phyloP scores from a whole-genome alignment of 2,329 filamentous ascomycete genomes.

The Hypoxylon sp. region DNA sequence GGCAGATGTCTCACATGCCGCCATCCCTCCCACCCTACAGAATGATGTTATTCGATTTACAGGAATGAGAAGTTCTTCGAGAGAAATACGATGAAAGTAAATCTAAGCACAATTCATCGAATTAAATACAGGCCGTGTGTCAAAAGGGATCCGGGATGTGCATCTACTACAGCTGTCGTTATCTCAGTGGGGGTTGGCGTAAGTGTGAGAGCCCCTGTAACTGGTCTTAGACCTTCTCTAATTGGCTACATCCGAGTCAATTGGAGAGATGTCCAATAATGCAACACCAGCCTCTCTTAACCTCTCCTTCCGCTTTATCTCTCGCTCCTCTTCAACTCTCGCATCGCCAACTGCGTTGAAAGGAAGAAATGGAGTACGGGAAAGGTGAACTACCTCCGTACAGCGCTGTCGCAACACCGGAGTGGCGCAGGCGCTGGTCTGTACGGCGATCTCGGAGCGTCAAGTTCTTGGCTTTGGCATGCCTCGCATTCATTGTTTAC shows the following conservation, averaged over 20 bases:
- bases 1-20: no score
- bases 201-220: constrained; percentile 17
- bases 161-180: constrained; percentile 22
- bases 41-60: no score
- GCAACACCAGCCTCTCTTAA: constrained; percentile 37
- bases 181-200: constrained; percentile 40
- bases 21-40: no score
- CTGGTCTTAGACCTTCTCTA: constrained; percentile 26
- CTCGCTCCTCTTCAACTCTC: constrained; percentile 12
- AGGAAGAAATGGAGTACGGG: constrained; percentile 54
- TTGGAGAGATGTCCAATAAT: constrained; percentile 19
- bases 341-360: background rate
- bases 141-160: no score
- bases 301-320: background rate
- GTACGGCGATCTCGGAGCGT: constrained; percentile 62
- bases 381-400: constrained; percentile 64
- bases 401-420: constrained; percentile 54
- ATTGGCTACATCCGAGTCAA: constrained; percentile 31
- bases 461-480: constrained; percentile 61
- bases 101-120: no score
- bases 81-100: no score
- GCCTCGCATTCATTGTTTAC: constrained; percentile 66
- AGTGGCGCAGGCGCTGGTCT: constrained; percentile 50
- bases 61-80: no score
- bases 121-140: no score